Conservation (phyloP, 192 early-diverging fungal genomes). For the Glomus cerebriforme region DNA sequence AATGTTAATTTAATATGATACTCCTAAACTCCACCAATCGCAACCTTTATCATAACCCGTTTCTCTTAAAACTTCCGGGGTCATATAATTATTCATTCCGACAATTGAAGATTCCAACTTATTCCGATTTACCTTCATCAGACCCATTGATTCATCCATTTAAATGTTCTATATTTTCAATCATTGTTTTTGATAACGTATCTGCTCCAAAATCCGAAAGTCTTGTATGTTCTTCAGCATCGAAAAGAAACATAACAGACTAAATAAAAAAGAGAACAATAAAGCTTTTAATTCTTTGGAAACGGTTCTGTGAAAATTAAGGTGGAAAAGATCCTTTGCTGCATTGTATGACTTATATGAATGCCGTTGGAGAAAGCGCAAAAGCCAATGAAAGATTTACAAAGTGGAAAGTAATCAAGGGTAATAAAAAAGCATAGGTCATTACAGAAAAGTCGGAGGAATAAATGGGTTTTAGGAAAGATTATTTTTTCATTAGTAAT, state of each 20-base stretch:
- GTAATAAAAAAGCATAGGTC: too few relatives aligned
- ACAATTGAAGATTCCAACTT: constrained; percentile 78
- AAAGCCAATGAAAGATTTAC: too few relatives aligned
- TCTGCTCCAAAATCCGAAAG: constrained; percentile 69
- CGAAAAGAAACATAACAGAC: constrained; percentile 76
- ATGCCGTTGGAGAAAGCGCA: too few relatives aligned
- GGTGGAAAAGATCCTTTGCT: too few relatives aligned
- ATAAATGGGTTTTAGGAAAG: too few relatives aligned
- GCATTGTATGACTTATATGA: too few relatives aligned
- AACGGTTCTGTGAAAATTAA: too few relatives aligned
- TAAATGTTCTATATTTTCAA: constrained; percentile 36
- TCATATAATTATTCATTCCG: constrained; percentile 94
- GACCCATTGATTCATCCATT: constrained; percentile 40
- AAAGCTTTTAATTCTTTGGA: neutral
- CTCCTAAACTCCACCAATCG: constrained; percentile 80
- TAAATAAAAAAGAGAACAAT: constrained; percentile 15
- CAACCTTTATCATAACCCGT: constrained; percentile 52
- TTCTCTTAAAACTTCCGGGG: constrained; percentile 75
- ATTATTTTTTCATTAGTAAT: too few relatives aligned
- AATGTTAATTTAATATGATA: constrained; percentile 38
- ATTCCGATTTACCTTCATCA: constrained; percentile 51
- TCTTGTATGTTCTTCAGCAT: constrained; percentile 65
- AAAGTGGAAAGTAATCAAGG: too few relatives aligned
- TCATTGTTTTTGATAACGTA: constrained; percentile 37
- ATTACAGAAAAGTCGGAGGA: too few relatives aligned